Percentiles rank a stretch among this genome's conserved stretches.
These are phyloP conservation scores for Citrus trifoliata DNA, from an alignment of 345 rosid genomes.

Conservation along the genomic window DNA sequence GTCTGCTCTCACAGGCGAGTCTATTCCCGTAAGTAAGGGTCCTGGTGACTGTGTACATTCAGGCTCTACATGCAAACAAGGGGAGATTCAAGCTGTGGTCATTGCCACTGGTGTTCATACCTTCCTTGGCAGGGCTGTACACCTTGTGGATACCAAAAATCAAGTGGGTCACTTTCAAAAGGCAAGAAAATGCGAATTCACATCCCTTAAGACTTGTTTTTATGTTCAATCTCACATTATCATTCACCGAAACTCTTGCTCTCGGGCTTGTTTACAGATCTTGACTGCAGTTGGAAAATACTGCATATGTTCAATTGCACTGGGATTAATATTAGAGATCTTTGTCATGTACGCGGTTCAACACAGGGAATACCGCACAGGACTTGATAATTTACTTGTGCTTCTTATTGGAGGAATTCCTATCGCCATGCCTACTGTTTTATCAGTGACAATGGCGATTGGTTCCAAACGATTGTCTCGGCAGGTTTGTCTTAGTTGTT, in stretches of 20 bases:
- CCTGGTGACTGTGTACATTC: constrained; percentile 82
- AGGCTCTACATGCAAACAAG: constrained; percentile 92
- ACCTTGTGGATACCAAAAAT: constrained; percentile 77
- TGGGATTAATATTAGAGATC: constrained; percentile 70
- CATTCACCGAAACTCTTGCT: background rate
- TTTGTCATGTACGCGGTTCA: constrained; percentile 87
- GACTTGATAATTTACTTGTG: constrained; percentile 75
- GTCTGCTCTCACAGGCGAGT: constrained; percentile 85
- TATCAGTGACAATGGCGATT: constrained; percentile 69
- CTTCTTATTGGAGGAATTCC: constrained; percentile 72
- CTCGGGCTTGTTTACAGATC: constrained; percentile 34
- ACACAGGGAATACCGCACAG: constrained; percentile 71
- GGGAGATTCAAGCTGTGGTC: constrained; percentile 85
- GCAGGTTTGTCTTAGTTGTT: constrained; percentile 38
- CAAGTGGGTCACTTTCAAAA: constrained; percentile 91
- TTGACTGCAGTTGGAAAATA: constrained; percentile 81
- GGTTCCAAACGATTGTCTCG: constrained; percentile 58
- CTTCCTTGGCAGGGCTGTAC: constrained; percentile 88
- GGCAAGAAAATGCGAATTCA: constrained; percentile 20
- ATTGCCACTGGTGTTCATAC: constrained; percentile 89
- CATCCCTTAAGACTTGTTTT: background rate
- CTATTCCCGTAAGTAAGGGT: constrained; percentile 80
- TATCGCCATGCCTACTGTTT: constrained; percentile 69
- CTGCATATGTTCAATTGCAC: constrained; percentile 81
- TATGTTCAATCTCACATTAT: no score